A percentile compares a stretch with the other conserved stretches of the same genome.
Evolutionary conservation across 352 stramenopile genomes (phyloP).

Genomic region (Globisporangium ultimum): DNA sequence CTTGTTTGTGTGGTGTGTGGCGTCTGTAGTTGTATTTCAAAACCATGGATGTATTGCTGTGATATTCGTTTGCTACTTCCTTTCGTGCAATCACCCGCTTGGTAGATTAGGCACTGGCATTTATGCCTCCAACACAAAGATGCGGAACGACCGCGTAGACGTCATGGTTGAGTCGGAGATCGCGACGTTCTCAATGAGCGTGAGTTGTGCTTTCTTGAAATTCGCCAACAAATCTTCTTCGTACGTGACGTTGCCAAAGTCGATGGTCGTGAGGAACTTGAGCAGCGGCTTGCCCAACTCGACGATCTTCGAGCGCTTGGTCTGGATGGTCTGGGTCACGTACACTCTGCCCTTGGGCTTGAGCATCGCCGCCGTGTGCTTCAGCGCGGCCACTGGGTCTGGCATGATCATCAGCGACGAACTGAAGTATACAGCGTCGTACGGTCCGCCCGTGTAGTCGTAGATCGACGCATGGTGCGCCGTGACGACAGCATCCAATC

Average conservation of each 20-base stretch:
- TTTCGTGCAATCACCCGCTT: neutral
- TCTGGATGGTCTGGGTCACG: slow-evolving; percentile 92
- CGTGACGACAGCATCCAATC: slow-evolving; percentile 43
- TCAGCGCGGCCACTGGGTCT: slow-evolving; percentile 78
- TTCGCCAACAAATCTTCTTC: slow-evolving; percentile 66
- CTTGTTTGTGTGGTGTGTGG: slow-evolving; percentile 1
- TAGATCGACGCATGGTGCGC: slow-evolving; percentile 83
- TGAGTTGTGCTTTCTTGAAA: slow-evolving; percentile 64
- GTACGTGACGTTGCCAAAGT: slow-evolving; percentile 90
- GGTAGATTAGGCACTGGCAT: neutral
- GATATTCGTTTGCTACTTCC: neutral
- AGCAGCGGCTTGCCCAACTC: slow-evolving; percentile 86
- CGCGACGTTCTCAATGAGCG: slow-evolving; percentile 44
- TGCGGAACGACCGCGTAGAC: slow-evolving; percentile 62
- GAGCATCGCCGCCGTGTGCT: slow-evolving; percentile 27
- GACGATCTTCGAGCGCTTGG: slow-evolving; percentile 51
- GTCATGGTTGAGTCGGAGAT: slow-evolving; percentile 56
- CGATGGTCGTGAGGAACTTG: slow-evolving; percentile 92
- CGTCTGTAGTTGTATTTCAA: neutral
- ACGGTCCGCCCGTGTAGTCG: slow-evolving; percentile 60
- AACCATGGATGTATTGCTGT: too few species aligned
- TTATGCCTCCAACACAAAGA: slow-evolving; percentile 58
- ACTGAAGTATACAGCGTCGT: slow-evolving; percentile 91
- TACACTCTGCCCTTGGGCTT: slow-evolving; percentile 25
- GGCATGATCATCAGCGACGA: slow-evolving; percentile 92